Conservation (phyloP, 169 alveolate species). For the Cryptosporidium muris region DNA sequence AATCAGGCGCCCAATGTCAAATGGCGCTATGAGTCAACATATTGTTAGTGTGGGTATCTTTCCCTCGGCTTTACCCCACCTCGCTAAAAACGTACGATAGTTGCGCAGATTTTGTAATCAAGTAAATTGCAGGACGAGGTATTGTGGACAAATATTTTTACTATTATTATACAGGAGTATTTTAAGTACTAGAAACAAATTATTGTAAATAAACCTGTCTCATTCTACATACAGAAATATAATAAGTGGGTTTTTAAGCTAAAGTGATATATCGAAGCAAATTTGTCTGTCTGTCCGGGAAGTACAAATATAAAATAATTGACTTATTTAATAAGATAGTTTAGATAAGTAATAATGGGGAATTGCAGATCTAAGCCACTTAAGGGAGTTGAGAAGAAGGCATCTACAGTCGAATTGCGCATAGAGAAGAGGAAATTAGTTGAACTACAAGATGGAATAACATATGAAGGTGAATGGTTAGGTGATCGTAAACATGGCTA, state of each 20-base stretch:
- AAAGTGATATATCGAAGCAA: too few relatives aligned
- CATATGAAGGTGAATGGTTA: conserved; percentile 86
- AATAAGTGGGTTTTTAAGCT: too few relatives aligned
- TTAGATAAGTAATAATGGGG: conserved; percentile 26
- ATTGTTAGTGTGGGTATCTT: conserved; percentile 42
- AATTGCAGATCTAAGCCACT: conserved; percentile 54
- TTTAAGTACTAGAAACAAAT: not conserved
- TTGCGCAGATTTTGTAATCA: not conserved
- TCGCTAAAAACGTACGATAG: not conserved
- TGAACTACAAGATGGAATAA: conserved; percentile 59
- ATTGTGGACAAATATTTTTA: not conserved
- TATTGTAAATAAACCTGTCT: not conserved
- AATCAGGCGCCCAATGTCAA: conserved; percentile 1
- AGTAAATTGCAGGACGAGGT: not conserved
- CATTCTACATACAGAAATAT: too few relatives aligned
- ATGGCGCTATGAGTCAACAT: conserved; percentile 38
- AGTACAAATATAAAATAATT: too few relatives aligned
- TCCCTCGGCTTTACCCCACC: conserved; percentile 4
- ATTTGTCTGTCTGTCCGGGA: too few relatives aligned
- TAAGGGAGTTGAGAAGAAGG: conserved; percentile 24
- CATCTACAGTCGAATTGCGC: conserved; percentile 11
- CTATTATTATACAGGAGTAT: not conserved
- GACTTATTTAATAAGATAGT: too few relatives aligned
- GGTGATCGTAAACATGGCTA: conserved; percentile 90
- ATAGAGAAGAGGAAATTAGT: conserved; percentile 53